Percentiles rank a stretch among this genome's conserved stretches.
phyloP scores from a whole-genome alignment of 805 yeast species.

The Starmera quercuum region DNA sequence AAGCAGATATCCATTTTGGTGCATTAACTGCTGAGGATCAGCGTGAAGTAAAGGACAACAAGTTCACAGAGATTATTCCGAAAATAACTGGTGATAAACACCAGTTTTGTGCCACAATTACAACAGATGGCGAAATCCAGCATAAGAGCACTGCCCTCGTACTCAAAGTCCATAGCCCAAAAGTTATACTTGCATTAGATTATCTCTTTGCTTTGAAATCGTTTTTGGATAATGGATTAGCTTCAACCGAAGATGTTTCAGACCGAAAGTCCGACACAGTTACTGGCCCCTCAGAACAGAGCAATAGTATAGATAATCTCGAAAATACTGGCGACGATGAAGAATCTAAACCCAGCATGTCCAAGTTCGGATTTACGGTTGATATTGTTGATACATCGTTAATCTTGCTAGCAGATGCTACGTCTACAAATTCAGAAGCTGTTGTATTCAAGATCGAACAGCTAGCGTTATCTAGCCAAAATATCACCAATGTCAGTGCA shows the following conservation, averaged over 20 bases:
- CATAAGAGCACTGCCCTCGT: constrained; percentile 41
- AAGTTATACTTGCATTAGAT: constrained; percentile 75
- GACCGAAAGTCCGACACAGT: not conserved
- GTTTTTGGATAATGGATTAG: constrained; percentile 47
- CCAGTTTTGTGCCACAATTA: constrained; percentile 59
- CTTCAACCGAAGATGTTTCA: not conserved
- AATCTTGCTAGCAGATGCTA: constrained; percentile 74
- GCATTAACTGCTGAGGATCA: constrained; percentile 77
- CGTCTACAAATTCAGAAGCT: constrained; percentile 66
- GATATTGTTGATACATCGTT: constrained; percentile 74
- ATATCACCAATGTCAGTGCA: constrained; percentile 57
- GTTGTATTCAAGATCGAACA: constrained; percentile 86
- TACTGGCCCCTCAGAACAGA: not conserved
- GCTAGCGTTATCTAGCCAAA: constrained; percentile 59
- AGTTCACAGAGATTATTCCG: constrained; percentile 78
- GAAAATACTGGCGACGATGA: too few species aligned
- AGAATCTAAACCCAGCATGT: constrained; percentile 6
- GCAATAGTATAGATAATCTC: constrained; percentile 1
- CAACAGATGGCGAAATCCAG: constrained; percentile 31
- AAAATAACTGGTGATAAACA: constrained; percentile 49
- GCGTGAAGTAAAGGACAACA: constrained; percentile 52
- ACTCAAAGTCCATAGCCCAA: constrained; percentile 73
- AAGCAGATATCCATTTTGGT: constrained; percentile 54
- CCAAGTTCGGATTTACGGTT: constrained; percentile 43
- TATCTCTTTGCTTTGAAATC: constrained; percentile 68